Conservation (phyloP, 371 early-diverging fungal genomes). For the Saksenaea vasiformis region DNA sequence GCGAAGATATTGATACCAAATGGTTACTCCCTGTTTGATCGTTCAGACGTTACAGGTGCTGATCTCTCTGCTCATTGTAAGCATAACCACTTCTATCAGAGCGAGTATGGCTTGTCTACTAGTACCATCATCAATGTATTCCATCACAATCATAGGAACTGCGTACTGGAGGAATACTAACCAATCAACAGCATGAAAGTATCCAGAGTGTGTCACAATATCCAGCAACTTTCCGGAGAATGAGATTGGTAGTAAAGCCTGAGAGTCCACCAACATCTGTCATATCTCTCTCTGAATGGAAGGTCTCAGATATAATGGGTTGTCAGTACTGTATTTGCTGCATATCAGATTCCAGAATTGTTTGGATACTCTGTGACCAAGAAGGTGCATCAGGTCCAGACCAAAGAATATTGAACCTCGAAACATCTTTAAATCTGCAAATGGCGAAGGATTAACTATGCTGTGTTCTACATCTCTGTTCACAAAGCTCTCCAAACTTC, state of each 20-base stretch:
- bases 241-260: neutral
- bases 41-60: neutral
- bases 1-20: neutral
- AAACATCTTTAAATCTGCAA: neutral
- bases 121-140: neutral
- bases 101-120: neutral
- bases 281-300: neutral
- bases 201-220: neutral
- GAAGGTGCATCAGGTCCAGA: constrained; percentile 4
- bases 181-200: neutral
- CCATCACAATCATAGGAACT: no score
- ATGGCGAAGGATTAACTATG: neutral
- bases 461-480: neutral
- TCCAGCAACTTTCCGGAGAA: neutral
- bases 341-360: neutral
- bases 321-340: neutral
- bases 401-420: neutral
- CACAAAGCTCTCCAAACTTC: neutral
- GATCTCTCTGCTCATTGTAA: neutral
- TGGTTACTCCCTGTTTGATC: neutral
- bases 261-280: neutral
- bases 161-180: neutral
- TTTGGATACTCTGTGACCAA: neutral
- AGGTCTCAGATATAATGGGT: neutral
- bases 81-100: neutral